A percentile compares a stretch with the other conserved stretches of the same genome.
Conservation (phyloP, 2,329 filamentous ascomycete genomes). For the Cladosporium sphaerospermum region DNA sequence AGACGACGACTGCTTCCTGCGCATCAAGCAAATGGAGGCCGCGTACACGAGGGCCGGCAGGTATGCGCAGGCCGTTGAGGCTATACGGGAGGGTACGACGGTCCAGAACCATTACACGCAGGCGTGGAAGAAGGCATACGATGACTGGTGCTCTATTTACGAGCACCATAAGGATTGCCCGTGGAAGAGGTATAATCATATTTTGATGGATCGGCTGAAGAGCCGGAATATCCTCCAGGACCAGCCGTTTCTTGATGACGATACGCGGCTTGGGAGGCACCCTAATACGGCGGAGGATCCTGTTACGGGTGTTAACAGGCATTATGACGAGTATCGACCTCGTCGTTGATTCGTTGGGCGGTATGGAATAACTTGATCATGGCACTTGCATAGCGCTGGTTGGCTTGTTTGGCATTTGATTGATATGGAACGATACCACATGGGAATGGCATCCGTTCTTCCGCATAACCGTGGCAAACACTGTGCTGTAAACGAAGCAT, state of each 20-base stretch:
- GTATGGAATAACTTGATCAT: not conserved
- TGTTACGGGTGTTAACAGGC: not conserved
- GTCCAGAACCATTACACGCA: not conserved
- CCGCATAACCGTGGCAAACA: too few species aligned
- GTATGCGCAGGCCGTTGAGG: not conserved
- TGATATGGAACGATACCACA: not conserved
- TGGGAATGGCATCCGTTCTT: too few species aligned
- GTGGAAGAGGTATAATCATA: not conserved
- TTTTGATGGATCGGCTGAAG: not conserved
- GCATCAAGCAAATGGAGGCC: not conserved
- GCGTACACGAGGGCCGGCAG: not conserved
- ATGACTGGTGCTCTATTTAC: not conserved
- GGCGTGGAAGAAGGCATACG: not conserved
- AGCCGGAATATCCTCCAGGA: not conserved
- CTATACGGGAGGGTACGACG: not conserved
- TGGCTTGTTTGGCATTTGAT: not conserved
- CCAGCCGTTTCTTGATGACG: not conserved
- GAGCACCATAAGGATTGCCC: slow-evolving; percentile 7
- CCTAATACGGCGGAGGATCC: not conserved
- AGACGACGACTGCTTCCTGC: not conserved
- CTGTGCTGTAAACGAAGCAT: too few species aligned
- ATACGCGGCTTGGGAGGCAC: not conserved
- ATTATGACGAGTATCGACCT: not conserved
- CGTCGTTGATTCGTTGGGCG: not conserved
- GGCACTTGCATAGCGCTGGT: not conserved